Percentiles rank a stretch among this genome's conserved stretches.
Conservation (phyloP, 2,329 filamentous ascomycete genomes). For the Talaromyces sp. region DNA sequence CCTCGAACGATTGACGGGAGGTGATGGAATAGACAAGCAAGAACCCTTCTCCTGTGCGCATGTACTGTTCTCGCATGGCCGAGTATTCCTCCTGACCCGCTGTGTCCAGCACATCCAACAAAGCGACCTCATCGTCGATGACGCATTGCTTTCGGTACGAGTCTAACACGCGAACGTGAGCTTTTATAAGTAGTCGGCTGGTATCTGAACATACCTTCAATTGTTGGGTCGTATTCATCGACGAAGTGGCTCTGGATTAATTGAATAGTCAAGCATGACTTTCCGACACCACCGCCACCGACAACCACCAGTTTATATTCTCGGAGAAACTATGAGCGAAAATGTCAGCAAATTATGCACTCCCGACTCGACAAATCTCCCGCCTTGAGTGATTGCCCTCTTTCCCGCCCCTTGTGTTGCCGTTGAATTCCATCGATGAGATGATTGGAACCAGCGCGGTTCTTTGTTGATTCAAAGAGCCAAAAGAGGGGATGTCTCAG, state of each 20-base stretch:
- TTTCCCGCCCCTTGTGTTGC: neutral
- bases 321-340: conserved; percentile 65
- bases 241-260: conserved; percentile 95
- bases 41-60: conserved; percentile 98
- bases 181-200: neutral
- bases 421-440: neutral
- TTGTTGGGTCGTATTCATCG: conserved; percentile 98
- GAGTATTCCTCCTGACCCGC: conserved; percentile 99
- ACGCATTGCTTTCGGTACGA: conserved; percentile 99
- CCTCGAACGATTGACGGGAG: conserved; percentile 93
- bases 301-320: conserved; percentile 97
- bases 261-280: conserved; percentile 98
- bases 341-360: conserved; percentile 22
- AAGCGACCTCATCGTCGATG: conserved; percentile 95
- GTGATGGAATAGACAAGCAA: conserved; percentile 98
- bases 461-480: neutral
- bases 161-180: conserved; percentile 55
- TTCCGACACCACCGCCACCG: conserved; percentile 96
- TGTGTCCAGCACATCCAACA: conserved; percentile 96
- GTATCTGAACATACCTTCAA: conserved; percentile 65
- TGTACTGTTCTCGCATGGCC: conserved; percentile 99
- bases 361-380: neutral
- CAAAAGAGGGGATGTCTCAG: neutral
- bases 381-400: neutral
- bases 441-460: neutral